phyloP scores from a whole-genome alignment of 2,329 filamentous ascomycete genomes.

The Talaromyces piceae region DNA sequence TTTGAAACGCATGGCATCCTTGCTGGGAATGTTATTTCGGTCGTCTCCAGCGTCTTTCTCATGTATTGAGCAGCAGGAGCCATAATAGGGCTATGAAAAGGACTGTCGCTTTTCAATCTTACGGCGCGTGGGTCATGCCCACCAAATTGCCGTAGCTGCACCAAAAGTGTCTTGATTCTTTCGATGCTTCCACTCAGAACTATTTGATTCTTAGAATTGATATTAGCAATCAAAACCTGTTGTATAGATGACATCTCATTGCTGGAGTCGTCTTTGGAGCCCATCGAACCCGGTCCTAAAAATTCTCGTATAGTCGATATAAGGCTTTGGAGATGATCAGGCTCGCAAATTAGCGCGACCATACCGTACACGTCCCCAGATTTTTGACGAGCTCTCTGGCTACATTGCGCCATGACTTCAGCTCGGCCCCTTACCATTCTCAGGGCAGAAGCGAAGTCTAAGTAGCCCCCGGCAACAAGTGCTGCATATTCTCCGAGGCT shows the following conservation, averaged over 20 bases:
- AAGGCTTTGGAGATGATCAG: constrained; percentile 62
- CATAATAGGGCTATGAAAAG: constrained; percentile 92
- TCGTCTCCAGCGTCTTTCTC: constrained; percentile 57
- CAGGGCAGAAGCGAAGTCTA: constrained; percentile 70
- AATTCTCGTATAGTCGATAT: constrained; percentile 72
- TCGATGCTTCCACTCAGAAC: constrained; percentile 83
- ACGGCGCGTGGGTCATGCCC: constrained; percentile 88
- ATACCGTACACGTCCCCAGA: constrained; percentile 84
- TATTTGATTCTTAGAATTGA: constrained; percentile 95
- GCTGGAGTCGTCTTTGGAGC: constrained; percentile 59
- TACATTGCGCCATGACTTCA: constrained; percentile 75
- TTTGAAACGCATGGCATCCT: constrained; percentile 76
- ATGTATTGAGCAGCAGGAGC: constrained; percentile 71
- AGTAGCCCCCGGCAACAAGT: constrained; percentile 73
- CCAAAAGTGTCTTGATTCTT: constrained; percentile 70
- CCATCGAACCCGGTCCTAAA: constrained; percentile 60
- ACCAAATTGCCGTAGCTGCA: constrained; percentile 79
- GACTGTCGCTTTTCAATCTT: constrained; percentile 74
- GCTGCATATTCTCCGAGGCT: constrained; percentile 91
- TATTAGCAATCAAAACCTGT: constrained; percentile 84
- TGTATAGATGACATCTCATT: constrained; percentile 67
- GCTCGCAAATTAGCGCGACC: constrained; percentile 86
- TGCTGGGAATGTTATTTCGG: constrained; percentile 66
- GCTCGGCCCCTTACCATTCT: constrained; percentile 69
- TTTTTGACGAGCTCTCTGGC: constrained; percentile 54